These are phyloP conservation scores for barley (Hordeum vulgare) DNA, from an alignment of 176 grass and related monocot genomes.

Conservation along the genomic window MorexV3_pseudomolecules_assembly NC_058519.1:10787185-10787684, in stretches of 20 bases:
- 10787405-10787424: neutral
- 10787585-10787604: neutral
- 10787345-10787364: conserved; percentile 48
- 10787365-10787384: conserved; percentile 53
- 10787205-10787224: too few species aligned
- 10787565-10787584: conserved; percentile 19
- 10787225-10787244: neutral
- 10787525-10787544: conserved; percentile 85
- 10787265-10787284: neutral
- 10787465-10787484: conserved; percentile 57
- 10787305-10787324: neutral
- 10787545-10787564: conserved; percentile 71
- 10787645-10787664: conserved; percentile 32
- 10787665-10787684: conserved; percentile 61
- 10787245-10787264: neutral
- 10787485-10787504: neutral
- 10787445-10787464: conserved; percentile 75
- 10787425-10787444: conserved; percentile 32
- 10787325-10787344: conserved; percentile 52
- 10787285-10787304: neutral
- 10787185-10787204: neutral
- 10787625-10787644: conserved; percentile 8
- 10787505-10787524: conserved; percentile 34
- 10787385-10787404: neutral
- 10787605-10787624: neutral